phyloP scores from a whole-genome alignment of 805 yeast species.

The Metschnikowia koreensis region DNA sequence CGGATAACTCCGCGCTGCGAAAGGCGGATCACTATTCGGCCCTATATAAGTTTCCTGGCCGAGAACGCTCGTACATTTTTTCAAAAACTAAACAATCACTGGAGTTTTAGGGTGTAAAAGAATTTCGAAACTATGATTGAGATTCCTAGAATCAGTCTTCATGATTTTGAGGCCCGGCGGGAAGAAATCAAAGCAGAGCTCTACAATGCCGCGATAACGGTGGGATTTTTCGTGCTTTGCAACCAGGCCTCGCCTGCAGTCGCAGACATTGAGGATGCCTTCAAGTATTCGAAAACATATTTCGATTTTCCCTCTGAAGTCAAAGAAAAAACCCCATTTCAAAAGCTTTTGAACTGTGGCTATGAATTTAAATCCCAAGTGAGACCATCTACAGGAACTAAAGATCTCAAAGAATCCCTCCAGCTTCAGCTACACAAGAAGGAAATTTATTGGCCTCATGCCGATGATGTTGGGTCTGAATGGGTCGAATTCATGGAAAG shows the following conservation, averaged over 20 bases:
- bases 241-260: constrained; percentile 31
- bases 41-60: no score
- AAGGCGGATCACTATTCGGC: no score
- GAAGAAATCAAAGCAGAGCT: constrained; percentile 31
- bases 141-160: constrained; percentile 29
- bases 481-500: constrained; percentile 17
- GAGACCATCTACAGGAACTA: constrained; percentile 35
- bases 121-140: neutral
- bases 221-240: constrained; percentile 31
- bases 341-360: constrained; percentile 32
- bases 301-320: constrained; percentile 22
- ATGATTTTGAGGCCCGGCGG: constrained; percentile 21
- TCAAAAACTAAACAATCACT: no score
- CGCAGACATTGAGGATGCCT: constrained; percentile 27
- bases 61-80: no score
- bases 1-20: no score
- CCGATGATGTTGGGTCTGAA: constrained; percentile 25
- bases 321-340: constrained; percentile 29
- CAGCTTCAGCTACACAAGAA: constrained; percentile 31
- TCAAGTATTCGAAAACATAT: constrained; percentile 21
- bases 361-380: constrained; percentile 31
- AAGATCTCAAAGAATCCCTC: constrained; percentile 31
- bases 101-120: no score
- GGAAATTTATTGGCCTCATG: constrained; percentile 30
- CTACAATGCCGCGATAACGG: constrained; percentile 26